phyloP scores from a whole-genome alignment of 192 early-diverging fungal genomes.

The Funneliformis geosporum region DNA sequence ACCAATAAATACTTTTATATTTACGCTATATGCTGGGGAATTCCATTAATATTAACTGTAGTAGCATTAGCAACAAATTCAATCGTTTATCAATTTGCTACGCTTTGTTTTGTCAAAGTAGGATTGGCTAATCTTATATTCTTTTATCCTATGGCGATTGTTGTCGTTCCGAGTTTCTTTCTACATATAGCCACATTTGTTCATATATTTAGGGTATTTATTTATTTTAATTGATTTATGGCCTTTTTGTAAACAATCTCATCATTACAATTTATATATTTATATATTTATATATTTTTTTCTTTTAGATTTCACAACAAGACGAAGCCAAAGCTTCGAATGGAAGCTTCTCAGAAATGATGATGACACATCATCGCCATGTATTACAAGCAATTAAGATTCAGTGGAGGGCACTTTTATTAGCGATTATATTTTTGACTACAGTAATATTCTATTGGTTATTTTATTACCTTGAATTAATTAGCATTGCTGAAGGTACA shows the following conservation, averaged over 20 bases:
- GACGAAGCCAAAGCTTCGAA: background rate
- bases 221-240: background rate
- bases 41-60: constrained; percentile 39
- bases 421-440: constrained; percentile 43
- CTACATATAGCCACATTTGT: constrained; percentile 54
- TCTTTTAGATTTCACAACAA: background rate
- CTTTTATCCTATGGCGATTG: constrained; percentile 56
- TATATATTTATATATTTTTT: background rate
- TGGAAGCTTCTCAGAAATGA: constrained; percentile 27
- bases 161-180: constrained; percentile 51
- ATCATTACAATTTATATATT: background rate
- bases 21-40: constrained; percentile 53
- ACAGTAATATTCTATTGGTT: constrained; percentile 58
- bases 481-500: constrained; percentile 31
- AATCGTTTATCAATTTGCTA: constrained; percentile 53
- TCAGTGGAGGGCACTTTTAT: constrained; percentile 56
- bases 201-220: constrained; percentile 48
- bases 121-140: constrained; percentile 45
- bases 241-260: background rate
- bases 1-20: constrained; percentile 44
- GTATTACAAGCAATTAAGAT: constrained; percentile 53
- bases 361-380: constrained; percentile 45
- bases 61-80: constrained; percentile 42
- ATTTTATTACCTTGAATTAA: constrained; percentile 52
- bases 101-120: constrained; percentile 50